Evolutionary conservation across 2,329 filamentous ascomycete genomes (phyloP).

Genomic region (Cladosporium sp.): DNA sequence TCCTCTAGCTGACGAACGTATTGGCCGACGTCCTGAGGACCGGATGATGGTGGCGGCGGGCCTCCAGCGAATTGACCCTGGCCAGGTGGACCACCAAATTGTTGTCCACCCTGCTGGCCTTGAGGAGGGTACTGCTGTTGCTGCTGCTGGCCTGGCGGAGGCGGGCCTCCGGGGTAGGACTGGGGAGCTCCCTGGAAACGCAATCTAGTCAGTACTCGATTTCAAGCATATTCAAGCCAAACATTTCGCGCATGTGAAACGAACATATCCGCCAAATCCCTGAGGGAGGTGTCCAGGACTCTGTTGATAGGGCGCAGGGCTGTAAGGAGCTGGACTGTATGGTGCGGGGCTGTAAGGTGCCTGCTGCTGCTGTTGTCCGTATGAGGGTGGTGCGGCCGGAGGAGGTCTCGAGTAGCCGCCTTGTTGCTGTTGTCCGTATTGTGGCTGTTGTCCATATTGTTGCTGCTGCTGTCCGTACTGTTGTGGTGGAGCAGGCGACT

Average conservation of each 20-base stretch:
- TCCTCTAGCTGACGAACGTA: conserved; percentile 59
- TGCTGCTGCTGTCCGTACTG: conserved; percentile 21
- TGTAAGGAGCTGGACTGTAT: conserved; percentile 32
- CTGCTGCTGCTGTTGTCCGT: conserved; percentile 22
- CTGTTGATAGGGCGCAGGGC: conserved; percentile 34
- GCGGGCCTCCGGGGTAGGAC: conserved; percentile 28
- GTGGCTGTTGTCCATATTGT: not conserved
- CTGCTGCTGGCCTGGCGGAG: conserved; percentile 35
- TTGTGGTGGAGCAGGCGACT: conserved; percentile 23
- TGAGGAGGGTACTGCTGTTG: conserved; percentile 38
- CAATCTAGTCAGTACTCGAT: conserved; percentile 18
- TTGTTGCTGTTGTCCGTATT: conserved; percentile 2
- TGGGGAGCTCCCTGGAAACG: conserved; percentile 29
- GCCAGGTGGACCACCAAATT: conserved; percentile 29
- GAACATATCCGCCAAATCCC: conserved; percentile 37
- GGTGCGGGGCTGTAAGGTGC: conserved; percentile 24
- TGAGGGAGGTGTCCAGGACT: conserved; percentile 28
- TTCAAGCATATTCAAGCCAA: not conserved
- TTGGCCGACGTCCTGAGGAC: conserved; percentile 52
- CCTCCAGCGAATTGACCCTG: conserved; percentile 25
- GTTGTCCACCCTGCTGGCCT: conserved; percentile 33
- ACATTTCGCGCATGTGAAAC: conserved; percentile 21
- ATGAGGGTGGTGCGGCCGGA: conserved; percentile 22
- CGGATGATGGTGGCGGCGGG: conserved; percentile 32
- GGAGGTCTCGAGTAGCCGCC: conserved; percentile 37